phyloP scores from a whole-genome alignment of 2,329 filamentous ascomycete species.

The Biscogniauxia mediterranea region DNA sequence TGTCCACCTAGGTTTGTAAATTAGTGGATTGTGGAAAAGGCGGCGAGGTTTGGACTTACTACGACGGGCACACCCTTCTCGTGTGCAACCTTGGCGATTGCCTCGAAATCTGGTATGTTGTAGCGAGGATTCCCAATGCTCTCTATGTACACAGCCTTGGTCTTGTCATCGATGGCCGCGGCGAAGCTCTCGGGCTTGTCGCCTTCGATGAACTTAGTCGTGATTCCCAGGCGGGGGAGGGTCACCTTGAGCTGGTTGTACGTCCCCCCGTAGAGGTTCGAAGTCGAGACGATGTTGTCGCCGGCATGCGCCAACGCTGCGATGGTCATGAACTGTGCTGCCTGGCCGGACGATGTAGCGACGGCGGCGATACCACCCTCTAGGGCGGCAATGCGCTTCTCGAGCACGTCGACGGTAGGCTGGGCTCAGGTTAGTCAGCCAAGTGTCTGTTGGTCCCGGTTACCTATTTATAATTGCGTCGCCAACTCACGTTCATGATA shows the following conservation, averaged over 20 bases:
- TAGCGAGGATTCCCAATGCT: slow-evolving; percentile 92
- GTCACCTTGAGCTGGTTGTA: slow-evolving; percentile 98
- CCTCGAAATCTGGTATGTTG: slow-evolving; percentile 88
- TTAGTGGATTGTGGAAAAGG: not conserved
- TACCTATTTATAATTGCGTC: not conserved
- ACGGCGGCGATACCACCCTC: slow-evolving; percentile 89
- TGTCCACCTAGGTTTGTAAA: slow-evolving; percentile 65
- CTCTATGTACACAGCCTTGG: slow-evolving; percentile 89
- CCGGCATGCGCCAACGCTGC: slow-evolving; percentile 79
- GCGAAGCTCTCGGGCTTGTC: slow-evolving; percentile 78
- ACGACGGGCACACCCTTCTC: slow-evolving; percentile 64
- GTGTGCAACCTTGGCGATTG: slow-evolving; percentile 77
- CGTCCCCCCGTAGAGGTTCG: slow-evolving; percentile 89
- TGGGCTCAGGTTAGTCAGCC: slow-evolving; percentile 32
- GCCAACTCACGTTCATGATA: slow-evolving; percentile 73
- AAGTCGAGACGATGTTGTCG: slow-evolving; percentile 90
- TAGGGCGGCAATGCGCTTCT: slow-evolving; percentile 92
- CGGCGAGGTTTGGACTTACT: slow-evolving; percentile 37
- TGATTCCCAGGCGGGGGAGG: slow-evolving; percentile 81
- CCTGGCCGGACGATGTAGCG: slow-evolving; percentile 81
- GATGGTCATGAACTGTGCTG: slow-evolving; percentile 89
- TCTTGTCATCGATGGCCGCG: slow-evolving; percentile 84
- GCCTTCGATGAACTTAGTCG: slow-evolving; percentile 81
- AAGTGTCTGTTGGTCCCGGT: not conserved
- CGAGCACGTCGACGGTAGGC: slow-evolving; percentile 93